Base-by-base conservation (phyloP, 495 filamentous ascomycete genomes). In the Neurospora tetraspora region DNA sequence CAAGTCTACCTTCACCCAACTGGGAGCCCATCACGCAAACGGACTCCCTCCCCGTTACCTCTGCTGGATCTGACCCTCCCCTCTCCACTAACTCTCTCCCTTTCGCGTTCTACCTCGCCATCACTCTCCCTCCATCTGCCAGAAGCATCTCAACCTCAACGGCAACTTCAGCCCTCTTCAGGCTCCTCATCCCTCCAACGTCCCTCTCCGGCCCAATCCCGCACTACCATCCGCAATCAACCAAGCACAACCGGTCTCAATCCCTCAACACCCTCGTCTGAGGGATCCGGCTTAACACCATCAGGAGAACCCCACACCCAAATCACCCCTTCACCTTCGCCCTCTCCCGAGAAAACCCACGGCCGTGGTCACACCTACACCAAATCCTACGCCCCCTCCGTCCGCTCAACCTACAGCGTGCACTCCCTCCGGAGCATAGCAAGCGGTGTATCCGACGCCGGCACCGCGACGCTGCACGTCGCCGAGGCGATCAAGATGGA, bases 401-500 rank as follows among this genome's bases (percentile, higher is more conserved):
- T 61, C 14, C 53, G 53, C 53, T 61, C 53, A 31, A 61, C 53
- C 20, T 61, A 61, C 53, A 61, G 53, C 53, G 53, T 61, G 53
- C 53, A 31, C 14, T 61, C 53, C 53, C 53, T 61, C 53, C 53
- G 53, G 23, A 61, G 53, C 12, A 31, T 61, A 31, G 53, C 53
- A 34, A 61, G 53, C 53, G 53, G 53, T 12, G 53, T 61, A 16
- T 75, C 43, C 45, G 69, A 69, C 40, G 72, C n/a, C 73, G 79
- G 27, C 16, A 71, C 72, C 10, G 61, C 69, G 3, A 75, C 72
- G 38, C 69, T 81, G 34, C 75, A 78, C 27, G 78, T 72, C n/a
- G 81, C 80, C 69, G 78, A 82, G 76, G 77, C 76, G 37, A 76
- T 83, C 27, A 73, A 76, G 39, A 45, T 81, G 68, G 80, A 83